These are phyloP conservation scores for Eutrema heterophyllum DNA, from an alignment of 345 rosid genomes.

Conservation along the genomic window DNA sequence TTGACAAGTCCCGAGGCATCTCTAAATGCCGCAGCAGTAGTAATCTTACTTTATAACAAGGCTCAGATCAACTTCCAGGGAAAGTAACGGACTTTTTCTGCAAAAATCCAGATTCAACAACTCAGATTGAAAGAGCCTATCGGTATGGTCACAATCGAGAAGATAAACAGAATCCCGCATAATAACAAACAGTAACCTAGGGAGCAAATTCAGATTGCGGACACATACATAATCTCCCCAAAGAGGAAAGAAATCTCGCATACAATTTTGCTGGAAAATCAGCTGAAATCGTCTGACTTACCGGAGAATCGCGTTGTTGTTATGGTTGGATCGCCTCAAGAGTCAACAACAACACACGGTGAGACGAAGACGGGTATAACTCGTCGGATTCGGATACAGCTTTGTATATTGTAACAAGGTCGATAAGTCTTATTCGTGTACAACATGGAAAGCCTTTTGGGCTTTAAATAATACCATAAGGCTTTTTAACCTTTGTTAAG, in stretches of 20 bases:
- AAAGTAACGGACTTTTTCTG: neutral
- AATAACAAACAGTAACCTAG: neutral
- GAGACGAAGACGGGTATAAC: neutral
- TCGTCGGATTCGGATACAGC: too few species aligned
- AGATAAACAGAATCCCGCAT: neutral
- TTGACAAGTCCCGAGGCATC: constrained; percentile 83
- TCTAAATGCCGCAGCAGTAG: neutral
- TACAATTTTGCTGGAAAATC: neutral
- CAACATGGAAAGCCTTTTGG: neutral
- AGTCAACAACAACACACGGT: constrained; percentile 20
- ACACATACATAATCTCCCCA: neutral
- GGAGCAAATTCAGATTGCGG: neutral
- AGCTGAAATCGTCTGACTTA: constrained; percentile 17
- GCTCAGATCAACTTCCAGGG: neutral
- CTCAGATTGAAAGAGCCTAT: neutral
- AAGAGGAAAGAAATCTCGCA: neutral
- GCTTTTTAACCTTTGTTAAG: too few species aligned
- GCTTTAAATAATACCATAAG: too few species aligned
- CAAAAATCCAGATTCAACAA: constrained; percentile 10
- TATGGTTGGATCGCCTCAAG: constrained; percentile 4
- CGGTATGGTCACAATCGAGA: neutral
- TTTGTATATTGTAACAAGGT: too few species aligned
- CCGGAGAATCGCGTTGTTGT: constrained; percentile 6
- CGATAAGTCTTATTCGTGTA: too few species aligned
- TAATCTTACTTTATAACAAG: neutral